Conservation (phyloP, 345 rosid genomes). For the Eucalyptus erythrocorys region DNA sequence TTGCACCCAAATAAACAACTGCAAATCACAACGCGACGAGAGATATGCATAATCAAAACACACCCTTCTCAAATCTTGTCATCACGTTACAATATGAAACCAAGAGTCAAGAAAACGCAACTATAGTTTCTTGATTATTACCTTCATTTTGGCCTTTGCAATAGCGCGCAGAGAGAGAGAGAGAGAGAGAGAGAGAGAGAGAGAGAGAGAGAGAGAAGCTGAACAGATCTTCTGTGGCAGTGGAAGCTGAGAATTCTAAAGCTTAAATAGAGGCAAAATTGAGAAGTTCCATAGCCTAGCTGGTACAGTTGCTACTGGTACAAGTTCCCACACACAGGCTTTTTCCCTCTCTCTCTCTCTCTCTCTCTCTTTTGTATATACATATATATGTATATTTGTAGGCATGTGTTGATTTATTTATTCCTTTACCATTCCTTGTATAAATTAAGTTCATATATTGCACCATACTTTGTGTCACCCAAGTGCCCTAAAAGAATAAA, state of each 20-base stretch:
- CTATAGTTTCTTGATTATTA: background rate
- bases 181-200: background rate
- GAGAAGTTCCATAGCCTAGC: background rate
- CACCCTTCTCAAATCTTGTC: background rate
- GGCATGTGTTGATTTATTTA: background rate
- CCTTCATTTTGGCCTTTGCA: conserved; percentile 7
- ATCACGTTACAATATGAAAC: background rate
- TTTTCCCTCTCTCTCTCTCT: background rate
- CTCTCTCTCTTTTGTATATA: background rate
- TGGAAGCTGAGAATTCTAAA: background rate
- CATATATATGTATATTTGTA: no score
- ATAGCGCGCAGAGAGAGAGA: background rate
- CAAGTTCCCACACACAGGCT: conserved; percentile 40
- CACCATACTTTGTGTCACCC: background rate
- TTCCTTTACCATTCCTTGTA: background rate
- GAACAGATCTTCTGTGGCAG: background rate
- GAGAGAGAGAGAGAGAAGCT: background rate
- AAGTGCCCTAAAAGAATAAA: background rate
- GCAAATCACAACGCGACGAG: background rate
- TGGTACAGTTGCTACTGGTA: background rate
- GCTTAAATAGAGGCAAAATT: background rate
- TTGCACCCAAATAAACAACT: conserved; percentile 74
- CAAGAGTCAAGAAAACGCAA: background rate
- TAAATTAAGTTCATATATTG: background rate
- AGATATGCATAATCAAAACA: background rate